Evolutionary conservation across 768 basidiomycete genomes (phyloP).

Genomic region (Kwoniella newhampshirensis): DNA sequence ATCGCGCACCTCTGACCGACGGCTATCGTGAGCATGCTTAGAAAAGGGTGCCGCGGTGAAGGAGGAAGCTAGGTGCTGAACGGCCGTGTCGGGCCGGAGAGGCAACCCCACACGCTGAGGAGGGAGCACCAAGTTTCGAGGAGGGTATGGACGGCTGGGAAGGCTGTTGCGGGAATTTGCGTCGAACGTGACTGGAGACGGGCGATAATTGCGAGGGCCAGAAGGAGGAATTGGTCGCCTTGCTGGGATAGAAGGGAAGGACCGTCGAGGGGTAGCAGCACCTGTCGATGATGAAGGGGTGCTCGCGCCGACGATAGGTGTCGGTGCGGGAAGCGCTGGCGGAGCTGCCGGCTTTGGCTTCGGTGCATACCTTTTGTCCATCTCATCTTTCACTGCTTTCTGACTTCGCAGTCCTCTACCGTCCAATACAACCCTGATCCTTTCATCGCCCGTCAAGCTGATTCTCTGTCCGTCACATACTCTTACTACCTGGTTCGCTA

Average conservation of each 20-base stretch:
- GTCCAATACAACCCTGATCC: constrained; percentile 75
- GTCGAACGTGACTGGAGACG: neutral
- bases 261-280: constrained; percentile 21
- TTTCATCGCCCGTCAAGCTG: constrained; percentile 57
- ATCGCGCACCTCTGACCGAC: constrained; percentile 17
- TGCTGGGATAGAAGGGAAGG: constrained; percentile 12
- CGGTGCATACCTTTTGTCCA: constrained; percentile 57
- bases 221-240: neutral
- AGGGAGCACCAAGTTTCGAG: neutral
- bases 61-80: constrained; percentile 31
- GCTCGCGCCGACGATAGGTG: constrained; percentile 2
- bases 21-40: constrained; percentile 1
- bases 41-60: constrained; percentile 40
- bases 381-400: constrained; percentile 64
- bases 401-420: constrained; percentile 66
- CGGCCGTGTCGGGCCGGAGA: constrained; percentile 15
- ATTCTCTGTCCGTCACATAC: constrained; percentile 67
- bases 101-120: constrained; percentile 20
- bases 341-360: constrained; percentile 24
- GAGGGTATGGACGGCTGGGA: constrained; percentile 7
- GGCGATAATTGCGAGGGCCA: constrained; percentile 2
- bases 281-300: constrained; percentile 23
- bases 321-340: constrained; percentile 10
- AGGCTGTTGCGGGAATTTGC: neutral
- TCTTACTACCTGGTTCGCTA: constrained; percentile 67